phyloP scores from a whole-genome alignment of 805 yeast genomes.

The Wickerhamiella nectarea region DNA sequence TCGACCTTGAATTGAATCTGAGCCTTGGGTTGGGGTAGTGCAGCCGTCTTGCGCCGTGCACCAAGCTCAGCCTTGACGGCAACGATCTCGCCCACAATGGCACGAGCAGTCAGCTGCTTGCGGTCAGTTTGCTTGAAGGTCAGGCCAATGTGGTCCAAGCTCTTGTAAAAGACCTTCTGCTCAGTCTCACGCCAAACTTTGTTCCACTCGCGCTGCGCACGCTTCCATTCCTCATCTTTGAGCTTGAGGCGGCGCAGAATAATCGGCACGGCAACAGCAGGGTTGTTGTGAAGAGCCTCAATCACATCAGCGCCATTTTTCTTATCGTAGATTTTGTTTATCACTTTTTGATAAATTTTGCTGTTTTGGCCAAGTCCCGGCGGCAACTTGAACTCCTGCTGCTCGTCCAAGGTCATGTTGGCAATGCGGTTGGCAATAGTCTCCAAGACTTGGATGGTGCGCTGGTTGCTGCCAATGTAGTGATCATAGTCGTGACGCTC shows the following conservation, averaged over 20 bases:
- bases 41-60: slow-evolving; percentile 73
- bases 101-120: slow-evolving; percentile 78
- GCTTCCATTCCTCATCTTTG: slow-evolving; percentile 97
- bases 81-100: slow-evolving; percentile 78
- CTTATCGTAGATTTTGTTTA: slow-evolving; percentile 82
- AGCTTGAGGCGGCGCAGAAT: slow-evolving; percentile 86
- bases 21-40: slow-evolving; percentile 75
- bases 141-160: slow-evolving; percentile 87
- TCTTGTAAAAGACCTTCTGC: slow-evolving; percentile 84
- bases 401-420: slow-evolving; percentile 84
- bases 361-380: slow-evolving; percentile 91
- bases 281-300: slow-evolving; percentile 88
- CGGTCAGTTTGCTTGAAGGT: slow-evolving; percentile 96
- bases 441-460: slow-evolving; percentile 91
- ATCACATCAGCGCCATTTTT: slow-evolving; percentile 94
- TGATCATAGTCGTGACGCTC: slow-evolving; percentile 96
- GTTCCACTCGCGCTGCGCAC: slow-evolving; percentile 97
- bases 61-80: slow-evolving; percentile 84
- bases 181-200: slow-evolving; percentile 98
- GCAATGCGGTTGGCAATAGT: slow-evolving; percentile 89
- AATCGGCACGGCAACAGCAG: slow-evolving; percentile 88
- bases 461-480: slow-evolving; percentile 84
- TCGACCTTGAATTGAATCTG: slow-evolving; percentile 49
- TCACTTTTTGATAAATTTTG: slow-evolving; percentile 86
- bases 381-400: slow-evolving; percentile 71